Percentiles rank a stretch among this genome's conserved stretches.
Evolutionary conservation across 371 early-diverging fungal species (phyloP).

Genomic region (Rhizopus delemar): DNA sequence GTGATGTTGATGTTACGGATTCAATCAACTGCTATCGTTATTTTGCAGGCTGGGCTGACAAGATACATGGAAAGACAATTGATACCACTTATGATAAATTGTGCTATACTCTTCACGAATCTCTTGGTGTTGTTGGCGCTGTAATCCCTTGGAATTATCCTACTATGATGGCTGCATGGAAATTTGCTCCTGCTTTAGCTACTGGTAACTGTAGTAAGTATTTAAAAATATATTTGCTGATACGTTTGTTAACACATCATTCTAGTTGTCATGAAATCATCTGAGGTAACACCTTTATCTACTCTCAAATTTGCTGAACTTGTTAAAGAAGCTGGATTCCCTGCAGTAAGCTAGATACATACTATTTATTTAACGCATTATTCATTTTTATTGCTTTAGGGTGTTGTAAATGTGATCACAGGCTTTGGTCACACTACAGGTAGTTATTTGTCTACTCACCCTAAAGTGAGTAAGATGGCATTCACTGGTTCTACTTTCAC

Average conservation of each 20-base stretch:
- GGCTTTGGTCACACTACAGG: conserved; percentile 47
- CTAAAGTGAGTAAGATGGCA: conserved; percentile 56
- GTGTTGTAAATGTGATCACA: conserved; percentile 73
- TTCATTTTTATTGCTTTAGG: conserved; percentile 26
- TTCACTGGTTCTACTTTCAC: conserved; percentile 67
- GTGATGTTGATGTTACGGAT: conserved; percentile 65
- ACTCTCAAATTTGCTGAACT: conserved; percentile 49
- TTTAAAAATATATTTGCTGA: background rate
- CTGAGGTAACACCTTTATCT: conserved; percentile 60
- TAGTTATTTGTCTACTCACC: conserved; percentile 37
- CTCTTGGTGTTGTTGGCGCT: conserved; percentile 79
- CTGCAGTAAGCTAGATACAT: conserved; percentile 36
- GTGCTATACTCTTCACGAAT: conserved; percentile 75
- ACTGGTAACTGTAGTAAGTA: conserved; percentile 62
- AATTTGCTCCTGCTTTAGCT: conserved; percentile 87
- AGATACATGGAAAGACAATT: conserved; percentile 36
- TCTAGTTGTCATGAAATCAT: conserved; percentile 31
- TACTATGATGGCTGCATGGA: conserved; percentile 77
- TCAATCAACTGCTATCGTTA: conserved; percentile 75
- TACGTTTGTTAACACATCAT: too few species aligned
- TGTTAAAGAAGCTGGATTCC: conserved; percentile 46
- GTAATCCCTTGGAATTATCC: conserved; percentile 69
- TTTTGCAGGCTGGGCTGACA: conserved; percentile 76
- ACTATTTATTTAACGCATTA: background rate
- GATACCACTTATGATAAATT: conserved; percentile 63